Evolutionary conservation across 768 basidiomycete genomes (phyloP).

Genomic region (Tricholomella constricta): DNA sequence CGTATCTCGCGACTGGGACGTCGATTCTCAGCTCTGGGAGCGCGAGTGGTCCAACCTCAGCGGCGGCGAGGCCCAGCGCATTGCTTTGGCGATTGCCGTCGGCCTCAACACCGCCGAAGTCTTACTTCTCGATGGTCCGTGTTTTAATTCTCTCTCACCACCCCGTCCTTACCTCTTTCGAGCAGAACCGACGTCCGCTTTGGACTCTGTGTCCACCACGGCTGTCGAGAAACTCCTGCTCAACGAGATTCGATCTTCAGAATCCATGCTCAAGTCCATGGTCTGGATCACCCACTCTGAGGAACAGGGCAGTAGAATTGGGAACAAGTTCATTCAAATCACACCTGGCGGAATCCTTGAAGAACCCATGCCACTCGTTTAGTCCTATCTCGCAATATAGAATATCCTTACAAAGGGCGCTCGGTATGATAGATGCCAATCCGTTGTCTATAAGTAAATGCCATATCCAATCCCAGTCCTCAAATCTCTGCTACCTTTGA

Average conservation of each 20-base stretch:
- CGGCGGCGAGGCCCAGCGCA: constrained; percentile 85
- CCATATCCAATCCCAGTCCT: not conserved
- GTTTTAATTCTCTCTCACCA: not conserved
- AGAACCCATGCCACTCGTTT: constrained; percentile 26
- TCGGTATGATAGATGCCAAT: no score
- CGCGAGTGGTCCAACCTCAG: constrained; percentile 79
- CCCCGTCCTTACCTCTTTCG: not conserved
- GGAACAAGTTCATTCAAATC: constrained; percentile 64
- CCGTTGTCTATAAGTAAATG: not conserved
- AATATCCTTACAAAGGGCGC: not conserved
- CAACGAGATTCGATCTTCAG: constrained; percentile 47
- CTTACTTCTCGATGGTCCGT: constrained; percentile 75
- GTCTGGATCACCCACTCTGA: constrained; percentile 90
- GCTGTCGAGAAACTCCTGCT: constrained; percentile 67
- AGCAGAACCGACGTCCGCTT: constrained; percentile 86
- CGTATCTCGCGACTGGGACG: constrained; percentile 64
- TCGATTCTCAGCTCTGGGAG: constrained; percentile 72
- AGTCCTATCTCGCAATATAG: not conserved
- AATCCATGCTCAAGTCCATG: constrained; percentile 64
- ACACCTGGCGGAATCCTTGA: constrained; percentile 46
- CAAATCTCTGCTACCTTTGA: constrained; percentile 6
- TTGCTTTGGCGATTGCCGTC: constrained; percentile 76
- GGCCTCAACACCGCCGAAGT: constrained; percentile 78
- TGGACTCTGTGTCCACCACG: constrained; percentile 68
- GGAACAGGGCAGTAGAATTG: constrained; percentile 75